Base-by-base conservation (phyloP, 2,329 filamentous ascomycete genomes). In the Arachnomyces sp. region DNA sequence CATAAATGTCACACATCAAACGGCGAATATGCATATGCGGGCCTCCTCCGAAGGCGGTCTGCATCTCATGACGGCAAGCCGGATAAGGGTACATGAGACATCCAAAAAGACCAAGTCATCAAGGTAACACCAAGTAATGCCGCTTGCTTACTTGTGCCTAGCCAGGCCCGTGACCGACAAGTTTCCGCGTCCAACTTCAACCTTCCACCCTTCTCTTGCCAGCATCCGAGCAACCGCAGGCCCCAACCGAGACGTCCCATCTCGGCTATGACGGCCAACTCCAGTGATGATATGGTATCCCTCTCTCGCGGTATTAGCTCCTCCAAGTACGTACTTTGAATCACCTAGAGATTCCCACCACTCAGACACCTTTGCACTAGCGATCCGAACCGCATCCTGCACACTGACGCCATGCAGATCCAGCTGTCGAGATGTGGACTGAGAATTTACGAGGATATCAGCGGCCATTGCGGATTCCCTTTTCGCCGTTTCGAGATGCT, bases 341-440 rank as follows among this genome's bases (percentile, higher is more conserved):
- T 89, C 82, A 1, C 84, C 84, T 7, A 87, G 64, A 0, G 64
- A 63, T 13, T 77, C 66, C 89, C 88, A 95, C 90, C 90, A 96
- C 7, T 57, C 58, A 48, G 74, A 70, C 0, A 84, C 81, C 29
- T 72, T 73, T 34, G 79, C 72, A 20, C 75, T 73, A 1, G 84
- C 80, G 48, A 95, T 94, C 2, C 84, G 72, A 20, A 88, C 79
- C 1, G 84, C 90, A 58, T 94, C 84, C 36, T 79, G 70, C 1
- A 95, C 88, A 33, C 73, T 79, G 4, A 94, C 78, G 4, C 87
- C 86, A 58, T 96, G 90, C 17, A 96, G 67, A 59, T 96, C 90
- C 6, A 93, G 68, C 14, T 72, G 66, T 1, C 63, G 68, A 1
- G 58, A 44, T 0, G 71, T 72, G 37, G 84, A 89, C 55, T 88